Conservation (phyloP, 495 filamentous ascomycete species). For the Neurospora sp. region DNA sequence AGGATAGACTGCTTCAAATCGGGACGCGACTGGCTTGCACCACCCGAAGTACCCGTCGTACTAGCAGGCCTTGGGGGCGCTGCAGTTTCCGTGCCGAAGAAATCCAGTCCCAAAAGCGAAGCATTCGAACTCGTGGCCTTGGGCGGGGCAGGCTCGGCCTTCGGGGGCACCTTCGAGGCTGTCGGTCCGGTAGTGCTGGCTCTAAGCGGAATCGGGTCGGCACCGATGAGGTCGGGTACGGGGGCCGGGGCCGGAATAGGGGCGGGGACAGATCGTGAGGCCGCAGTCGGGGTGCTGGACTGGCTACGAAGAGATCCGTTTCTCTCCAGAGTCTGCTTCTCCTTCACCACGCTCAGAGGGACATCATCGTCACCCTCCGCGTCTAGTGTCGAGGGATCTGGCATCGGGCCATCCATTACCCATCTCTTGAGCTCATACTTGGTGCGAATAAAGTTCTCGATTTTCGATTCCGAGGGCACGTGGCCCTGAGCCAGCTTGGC, state of each 20-base stretch:
- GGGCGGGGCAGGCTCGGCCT: slow-evolving; percentile 51
- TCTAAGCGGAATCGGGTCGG: slow-evolving; percentile 34
- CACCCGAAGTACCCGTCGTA: slow-evolving; percentile 49
- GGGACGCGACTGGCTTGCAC: slow-evolving; percentile 62
- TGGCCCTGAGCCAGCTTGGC: slow-evolving; percentile 84
- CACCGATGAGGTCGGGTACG: slow-evolving; percentile 42
- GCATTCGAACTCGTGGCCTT: slow-evolving; percentile 54
- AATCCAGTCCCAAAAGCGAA: slow-evolving; percentile 87
- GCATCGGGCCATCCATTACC: slow-evolving; percentile 94
- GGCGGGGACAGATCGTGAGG: slow-evolving; percentile 17
- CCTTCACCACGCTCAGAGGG: slow-evolving; percentile 46
- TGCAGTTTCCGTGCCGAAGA: slow-evolving; percentile 64
- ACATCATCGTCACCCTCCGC: slow-evolving; percentile 79
- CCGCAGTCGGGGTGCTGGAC: slow-evolving; percentile 25
- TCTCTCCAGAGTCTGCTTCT: slow-evolving; percentile 44
- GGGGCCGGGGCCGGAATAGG: slow-evolving; percentile 4
- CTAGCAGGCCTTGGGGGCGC: slow-evolving; percentile 63
- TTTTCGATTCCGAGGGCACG: slow-evolving; percentile 95
- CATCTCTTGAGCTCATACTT: slow-evolving; percentile 98
- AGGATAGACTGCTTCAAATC: slow-evolving; percentile 96
- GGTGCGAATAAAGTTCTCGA: slow-evolving; percentile 97
- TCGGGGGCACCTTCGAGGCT: slow-evolving; percentile 56
- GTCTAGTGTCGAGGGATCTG: slow-evolving; percentile 79
- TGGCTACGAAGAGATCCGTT: slow-evolving; percentile 35
- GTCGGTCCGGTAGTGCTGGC: slow-evolving; percentile 53